Evolutionary conservation across 202 grass and related monocot genomes (phyloP).

Genomic region (Bolboschoenoplectus hybrid): DNA sequence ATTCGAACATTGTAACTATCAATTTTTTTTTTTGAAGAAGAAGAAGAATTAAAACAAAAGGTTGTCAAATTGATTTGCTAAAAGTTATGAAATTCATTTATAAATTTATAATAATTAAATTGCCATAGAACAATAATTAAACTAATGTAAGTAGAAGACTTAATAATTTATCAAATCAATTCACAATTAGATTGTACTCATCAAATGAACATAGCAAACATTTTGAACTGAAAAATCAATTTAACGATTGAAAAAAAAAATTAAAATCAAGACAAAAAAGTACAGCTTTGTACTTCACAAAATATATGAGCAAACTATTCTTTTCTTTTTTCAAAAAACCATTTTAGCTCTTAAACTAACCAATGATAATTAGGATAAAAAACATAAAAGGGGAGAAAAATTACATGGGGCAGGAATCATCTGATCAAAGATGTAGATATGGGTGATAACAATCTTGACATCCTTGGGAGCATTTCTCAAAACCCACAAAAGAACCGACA

Average conservation of each 20-base stretch:
- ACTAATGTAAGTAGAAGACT: not conserved
- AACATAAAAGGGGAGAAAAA: not conserved
- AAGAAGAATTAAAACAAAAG: not conserved
- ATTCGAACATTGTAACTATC: not conserved
- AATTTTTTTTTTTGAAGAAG: not conserved
- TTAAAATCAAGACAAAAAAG: not conserved
- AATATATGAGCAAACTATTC: not conserved
- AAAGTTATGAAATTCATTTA: not conserved
- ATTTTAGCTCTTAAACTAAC: not conserved
- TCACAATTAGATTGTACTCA: not conserved
- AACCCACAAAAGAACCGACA: constrained; percentile 48
- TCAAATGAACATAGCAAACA: not conserved
- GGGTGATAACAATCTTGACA: constrained; percentile 46
- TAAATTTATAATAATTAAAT: not conserved
- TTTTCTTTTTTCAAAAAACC: not conserved
- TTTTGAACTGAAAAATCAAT: not conserved
- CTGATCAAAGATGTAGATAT: constrained; percentile 44
- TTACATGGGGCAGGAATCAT: constrained; percentile 28
- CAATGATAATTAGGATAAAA: not conserved
- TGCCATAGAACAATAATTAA: not conserved
- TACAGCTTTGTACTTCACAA: not conserved
- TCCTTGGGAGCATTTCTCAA: constrained; percentile 41
- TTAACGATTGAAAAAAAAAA: not conserved
- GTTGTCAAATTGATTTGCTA: not conserved
- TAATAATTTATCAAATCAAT: not conserved